Evolutionary conservation across 805 yeast species (phyloP), one percentile per base, ranked within the genome.

Genomic region (Cyberlindnera maclurae): DNA sequence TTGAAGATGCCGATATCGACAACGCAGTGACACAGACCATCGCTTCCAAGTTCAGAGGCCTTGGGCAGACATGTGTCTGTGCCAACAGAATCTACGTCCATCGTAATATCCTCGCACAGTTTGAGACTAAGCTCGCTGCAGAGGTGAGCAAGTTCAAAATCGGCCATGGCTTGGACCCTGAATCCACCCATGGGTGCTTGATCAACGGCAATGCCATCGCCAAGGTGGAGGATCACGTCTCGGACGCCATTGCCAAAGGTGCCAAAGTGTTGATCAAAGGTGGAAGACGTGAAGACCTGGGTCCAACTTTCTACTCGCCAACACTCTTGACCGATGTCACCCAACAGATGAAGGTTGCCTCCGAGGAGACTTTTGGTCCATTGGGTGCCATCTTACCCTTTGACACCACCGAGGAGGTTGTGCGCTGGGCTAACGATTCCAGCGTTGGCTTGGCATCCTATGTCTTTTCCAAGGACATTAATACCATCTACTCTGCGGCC

Each of bases 21-120:
- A 55, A 60, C 26, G 81, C 82, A 1, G 78, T 76, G 3, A 68
- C 64, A 17, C 66, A 65, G 43, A 71, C 75, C 1, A 54, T 73
- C 29, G 75, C 73, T 4, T 68, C 79, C 26, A 77, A 77, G 50
- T 76, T 78, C 56, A 68, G 80, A 57, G 67, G 76, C 29, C 61
- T 76, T 52, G 84, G 84, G 29, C 84, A 78, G 54, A 76, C 82
- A 1, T 78, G 85, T 62, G 75, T 77, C 17, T 75, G 80, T 57
- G 79, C 80, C 37, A 75, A 76, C 53, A 64, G 80, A 49, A 47
- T 78, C 4, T 78, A 72, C 48, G 75, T 78, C 17, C 82, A 78
- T 42, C 59, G 66, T 31, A 59, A 64, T 3, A 57, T 77, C 20
- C 63, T 75, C 40, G 77, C 73, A 36, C 60, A 70, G 38, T 77